phyloP scores from a whole-genome alignment of 441 rosid genomes.

The Croton setiger region DNA sequence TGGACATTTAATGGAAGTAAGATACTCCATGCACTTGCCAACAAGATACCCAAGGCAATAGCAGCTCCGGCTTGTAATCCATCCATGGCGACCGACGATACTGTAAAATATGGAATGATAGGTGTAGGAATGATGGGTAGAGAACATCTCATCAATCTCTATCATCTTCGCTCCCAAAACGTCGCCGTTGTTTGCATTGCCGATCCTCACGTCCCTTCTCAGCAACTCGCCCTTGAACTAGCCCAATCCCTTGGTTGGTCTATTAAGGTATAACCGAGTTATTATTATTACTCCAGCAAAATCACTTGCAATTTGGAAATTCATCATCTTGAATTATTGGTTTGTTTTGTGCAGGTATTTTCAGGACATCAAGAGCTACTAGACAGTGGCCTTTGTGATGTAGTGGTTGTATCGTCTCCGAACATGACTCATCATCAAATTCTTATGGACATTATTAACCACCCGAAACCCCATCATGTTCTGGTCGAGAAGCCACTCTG shows the following conservation, averaged over 20 bases:
- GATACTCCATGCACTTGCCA: no score
- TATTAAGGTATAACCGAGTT: constrained; percentile 38
- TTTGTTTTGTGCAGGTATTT: constrained; percentile 49
- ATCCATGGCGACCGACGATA: constrained; percentile 28
- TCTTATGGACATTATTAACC: constrained; percentile 71
- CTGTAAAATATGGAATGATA: constrained; percentile 67
- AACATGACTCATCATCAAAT: constrained; percentile 91
- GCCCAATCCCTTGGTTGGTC: constrained; percentile 65
- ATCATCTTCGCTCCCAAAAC: constrained; percentile 67
- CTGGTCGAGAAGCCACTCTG: constrained; percentile 96
- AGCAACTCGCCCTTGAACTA: constrained; percentile 48
- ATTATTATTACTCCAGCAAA: no score
- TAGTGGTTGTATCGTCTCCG: constrained; percentile 72
- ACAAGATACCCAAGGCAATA: background rate
- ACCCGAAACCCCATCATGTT: constrained; percentile 77
- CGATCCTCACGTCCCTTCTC: constrained; percentile 82
- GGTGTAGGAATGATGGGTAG: constrained; percentile 99
- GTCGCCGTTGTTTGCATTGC: constrained; percentile 69
- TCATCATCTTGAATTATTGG: no score
- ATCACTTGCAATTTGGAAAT: no score
- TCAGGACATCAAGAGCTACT: constrained; percentile 72
- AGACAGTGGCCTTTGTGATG: constrained; percentile 80
- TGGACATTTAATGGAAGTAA: no score
- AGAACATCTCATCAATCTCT: constrained; percentile 84
- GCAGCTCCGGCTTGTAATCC: background rate